Percentiles rank a stretch among this genome's conserved stretches.
phyloP scores from a whole-genome alignment of 768 basidiomycete genomes.

The Pulveroboletus sp. region DNA sequence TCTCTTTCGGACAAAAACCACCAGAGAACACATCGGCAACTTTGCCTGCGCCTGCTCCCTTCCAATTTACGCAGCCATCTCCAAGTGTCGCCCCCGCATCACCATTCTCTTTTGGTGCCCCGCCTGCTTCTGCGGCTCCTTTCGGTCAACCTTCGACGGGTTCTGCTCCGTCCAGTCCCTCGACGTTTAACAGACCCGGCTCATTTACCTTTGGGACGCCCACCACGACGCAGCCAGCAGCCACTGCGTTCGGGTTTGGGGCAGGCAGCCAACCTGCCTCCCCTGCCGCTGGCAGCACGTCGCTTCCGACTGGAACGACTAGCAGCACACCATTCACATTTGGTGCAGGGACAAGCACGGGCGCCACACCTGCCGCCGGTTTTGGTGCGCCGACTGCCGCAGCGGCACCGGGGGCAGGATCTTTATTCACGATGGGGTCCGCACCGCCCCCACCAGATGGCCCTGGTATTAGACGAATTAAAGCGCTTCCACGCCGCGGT shows the following conservation, averaged over 20 bases:
- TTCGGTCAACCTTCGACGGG: slow-evolving; percentile 41
- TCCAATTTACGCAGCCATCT: slow-evolving; percentile 46
- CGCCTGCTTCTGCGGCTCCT: slow-evolving; percentile 33
- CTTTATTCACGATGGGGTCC: slow-evolving; percentile 60
- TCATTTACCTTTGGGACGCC: slow-evolving; percentile 47
- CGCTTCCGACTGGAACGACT: slow-evolving; percentile 29
- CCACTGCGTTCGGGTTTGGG: slow-evolving; percentile 48
- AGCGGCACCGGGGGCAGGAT: slow-evolving; percentile 28
- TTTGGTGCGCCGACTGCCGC: slow-evolving; percentile 40
- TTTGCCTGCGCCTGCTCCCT: slow-evolving; percentile 38
- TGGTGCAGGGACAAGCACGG: slow-evolving; percentile 30
- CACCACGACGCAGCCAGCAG: slow-evolving; percentile 32
- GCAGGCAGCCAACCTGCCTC: slow-evolving; percentile 54
- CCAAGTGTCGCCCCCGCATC: slow-evolving; percentile 34
- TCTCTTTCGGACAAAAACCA: slow-evolving; percentile 46
- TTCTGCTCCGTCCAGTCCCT: slow-evolving; percentile 57
- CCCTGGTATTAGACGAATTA: slow-evolving; percentile 42
- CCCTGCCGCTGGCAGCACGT: slow-evolving; percentile 42
- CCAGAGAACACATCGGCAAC: slow-evolving; percentile 37
- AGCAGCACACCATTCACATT: slow-evolving; percentile 35
- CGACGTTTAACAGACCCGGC: slow-evolving; percentile 47
- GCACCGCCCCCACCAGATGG: slow-evolving; percentile 41
- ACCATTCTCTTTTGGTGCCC: slow-evolving; percentile 44
- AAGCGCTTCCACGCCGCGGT: slow-evolving; percentile 50
- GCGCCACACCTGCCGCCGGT: slow-evolving; percentile 34